Conservation (phyloP, 345 rosid genomes). For the Boechera divaricarpa region DNA sequence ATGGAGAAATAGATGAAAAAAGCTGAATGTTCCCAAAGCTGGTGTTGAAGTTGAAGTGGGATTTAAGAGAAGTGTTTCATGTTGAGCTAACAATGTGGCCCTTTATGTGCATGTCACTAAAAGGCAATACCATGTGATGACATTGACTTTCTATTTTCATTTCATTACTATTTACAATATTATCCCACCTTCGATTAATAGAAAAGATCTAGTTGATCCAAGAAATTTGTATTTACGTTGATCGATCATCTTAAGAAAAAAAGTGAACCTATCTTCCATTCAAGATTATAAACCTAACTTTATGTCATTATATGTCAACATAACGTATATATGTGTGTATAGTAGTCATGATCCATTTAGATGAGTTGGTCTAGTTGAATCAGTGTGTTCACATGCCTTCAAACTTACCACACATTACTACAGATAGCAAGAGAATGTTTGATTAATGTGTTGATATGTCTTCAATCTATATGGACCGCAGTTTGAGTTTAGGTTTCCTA, state of each 20-base stretch:
- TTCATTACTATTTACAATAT: neutral
- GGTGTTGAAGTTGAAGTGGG: constrained; percentile 73
- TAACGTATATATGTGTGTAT: neutral
- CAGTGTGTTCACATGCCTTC: neutral
- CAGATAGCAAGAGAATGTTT: neutral
- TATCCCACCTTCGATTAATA: constrained; percentile 1
- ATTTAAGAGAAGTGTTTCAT: constrained; percentile 58
- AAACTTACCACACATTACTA: too few relatives aligned
- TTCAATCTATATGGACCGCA: neutral
- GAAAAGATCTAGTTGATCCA: constrained; percentile 2
- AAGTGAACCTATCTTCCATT: constrained; percentile 1
- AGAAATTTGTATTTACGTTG: neutral
- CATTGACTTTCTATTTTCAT: constrained; percentile 35
- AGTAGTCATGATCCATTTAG: neutral
- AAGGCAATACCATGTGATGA: constrained; percentile 71
- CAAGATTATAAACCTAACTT: neutral
- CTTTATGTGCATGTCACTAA: constrained; percentile 63
- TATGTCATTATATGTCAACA: neutral
- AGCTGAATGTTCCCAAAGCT: constrained; percentile 53
- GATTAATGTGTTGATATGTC: neutral
- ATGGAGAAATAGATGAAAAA: constrained; percentile 1
- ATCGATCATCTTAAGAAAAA: neutral
- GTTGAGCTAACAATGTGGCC: constrained; percentile 56
- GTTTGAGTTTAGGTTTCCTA: neutral
- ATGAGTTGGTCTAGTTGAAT: neutral